Conservation (phyloP, 164 flowering plant species). For the Macadamia integrifolia region DNA sequence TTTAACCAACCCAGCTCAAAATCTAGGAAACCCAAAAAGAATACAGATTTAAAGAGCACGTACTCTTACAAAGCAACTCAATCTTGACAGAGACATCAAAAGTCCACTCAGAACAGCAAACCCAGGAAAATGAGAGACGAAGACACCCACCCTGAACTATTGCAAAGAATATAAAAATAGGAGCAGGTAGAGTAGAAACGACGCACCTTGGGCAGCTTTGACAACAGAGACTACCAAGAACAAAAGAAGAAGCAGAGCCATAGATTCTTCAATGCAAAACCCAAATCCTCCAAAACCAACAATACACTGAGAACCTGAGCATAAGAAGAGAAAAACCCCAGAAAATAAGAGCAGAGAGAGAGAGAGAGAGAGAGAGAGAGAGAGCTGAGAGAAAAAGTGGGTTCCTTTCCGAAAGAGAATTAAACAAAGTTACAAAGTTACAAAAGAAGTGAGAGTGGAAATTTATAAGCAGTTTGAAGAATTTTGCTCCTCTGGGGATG, state of each 20-base stretch:
- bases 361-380: background rate
- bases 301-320: background rate
- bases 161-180: background rate
- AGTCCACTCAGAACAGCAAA: background rate
- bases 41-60: background rate
- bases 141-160: background rate
- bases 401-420: background rate
- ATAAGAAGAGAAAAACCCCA: conserved; percentile 4
- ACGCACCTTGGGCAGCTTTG: conserved; percentile 49
- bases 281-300: conserved; percentile 1
- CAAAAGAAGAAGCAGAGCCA: conserved; percentile 36
- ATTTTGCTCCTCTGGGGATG: conserved; percentile 11
- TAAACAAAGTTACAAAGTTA: background rate
- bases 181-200: conserved; percentile 1
- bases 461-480: background rate
- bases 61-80: background rate
- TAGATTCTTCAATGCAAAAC: conserved; percentile 9
- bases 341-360: background rate
- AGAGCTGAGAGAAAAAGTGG: background rate
- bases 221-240: conserved; percentile 32
- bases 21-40: background rate
- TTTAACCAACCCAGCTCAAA: background rate
- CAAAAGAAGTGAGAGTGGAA: background rate
- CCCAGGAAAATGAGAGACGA: background rate
- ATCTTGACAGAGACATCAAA: background rate